Conservation (phyloP, 176 grass and related monocot genomes). For the Urochloa ruziziensis region DNA sequence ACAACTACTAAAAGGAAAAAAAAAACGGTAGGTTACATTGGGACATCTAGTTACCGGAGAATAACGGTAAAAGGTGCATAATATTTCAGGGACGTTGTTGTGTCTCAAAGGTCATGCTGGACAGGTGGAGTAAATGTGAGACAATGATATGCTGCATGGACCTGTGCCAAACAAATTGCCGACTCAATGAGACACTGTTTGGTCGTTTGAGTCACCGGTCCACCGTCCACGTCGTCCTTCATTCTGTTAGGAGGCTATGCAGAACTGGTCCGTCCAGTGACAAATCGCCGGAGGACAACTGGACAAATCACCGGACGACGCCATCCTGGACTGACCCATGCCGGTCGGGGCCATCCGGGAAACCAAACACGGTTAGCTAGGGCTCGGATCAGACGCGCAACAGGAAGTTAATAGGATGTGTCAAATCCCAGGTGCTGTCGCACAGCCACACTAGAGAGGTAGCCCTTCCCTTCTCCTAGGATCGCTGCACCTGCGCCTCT, state of each 20-base stretch:
- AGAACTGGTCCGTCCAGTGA: not conserved
- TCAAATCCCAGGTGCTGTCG: slow-evolving; percentile 19
- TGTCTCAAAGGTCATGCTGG: not conserved
- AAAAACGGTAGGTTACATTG: no score
- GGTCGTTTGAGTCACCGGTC: not conserved
- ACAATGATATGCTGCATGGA: not conserved
- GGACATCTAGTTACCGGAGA: no score
- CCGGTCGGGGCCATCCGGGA: not conserved
- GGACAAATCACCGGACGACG: not conserved
- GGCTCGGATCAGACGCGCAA: not conserved
- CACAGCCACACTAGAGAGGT: not conserved
- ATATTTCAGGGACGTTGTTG: no score
- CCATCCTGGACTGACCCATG: not conserved
- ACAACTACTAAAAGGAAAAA: no score
- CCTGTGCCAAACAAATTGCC: not conserved
- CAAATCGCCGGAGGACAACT: no score
- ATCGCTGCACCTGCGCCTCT: not conserved
- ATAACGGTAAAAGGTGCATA: no score
- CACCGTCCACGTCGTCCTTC: not conserved
- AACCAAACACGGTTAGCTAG: not conserved
- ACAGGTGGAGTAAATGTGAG: not conserved
- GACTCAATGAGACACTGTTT: not conserved
- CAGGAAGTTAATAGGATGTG: not conserved
- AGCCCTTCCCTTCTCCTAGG: not conserved
- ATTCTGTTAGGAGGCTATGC: not conserved